Base-by-base conservation (phyloP, 2,329 filamentous ascomycete genomes). In the Sporothrix curviconia region DNA sequence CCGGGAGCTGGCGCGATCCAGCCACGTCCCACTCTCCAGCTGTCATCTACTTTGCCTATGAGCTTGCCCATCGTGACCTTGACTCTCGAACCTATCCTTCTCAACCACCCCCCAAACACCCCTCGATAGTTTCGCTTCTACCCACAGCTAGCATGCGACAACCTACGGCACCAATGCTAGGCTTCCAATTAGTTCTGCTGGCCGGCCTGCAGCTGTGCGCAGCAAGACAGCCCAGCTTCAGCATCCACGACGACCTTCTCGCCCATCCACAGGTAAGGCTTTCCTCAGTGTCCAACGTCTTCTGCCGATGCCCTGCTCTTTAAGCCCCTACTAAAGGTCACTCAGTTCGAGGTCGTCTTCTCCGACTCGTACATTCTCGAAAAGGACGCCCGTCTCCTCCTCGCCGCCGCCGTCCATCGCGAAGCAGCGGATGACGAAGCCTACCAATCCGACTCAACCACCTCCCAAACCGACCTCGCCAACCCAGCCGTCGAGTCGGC, bases 221-320 rank as follows among this genome's bases (percentile, higher is more conserved):
- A 62, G 80, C 79, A 63, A 75, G 76, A 46, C 76, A 79, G 46
- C 75, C 74, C 7, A 74, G 77, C 56, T 96, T 96, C 75, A 95
- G 86, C 73, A 88, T 95, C 57, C 85, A 94, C 66, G 90, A 95
- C 68, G 92, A 96, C 69, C 72, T 96, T 53, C 79, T 95, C 57
- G 90, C 90, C 17, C 90, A 87, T 72, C 92, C 92, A 11, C 90
- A 94, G 80, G 89, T 92, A 77, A 62, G 76, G 25, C 30, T 5
- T 7, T 22, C 25, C 30, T 2, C n/a, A 15, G 25, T 25, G 17
- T 12, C 43, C 25, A n/a, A 4, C 9, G 2, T 14, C 12, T n/a
- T n/a, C n/a, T n/a, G n/a, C n/a, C n/a, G n/a, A n/a, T n/a, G n/a
- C n/a, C n/a, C n/a, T n/a, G 4, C 4, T 7, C 11, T 14, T 28